These are phyloP conservation scores for Acanthamoeba royreba DNA, from an alignment of 208 protist species.

Conservation along the genomic window DNA sequence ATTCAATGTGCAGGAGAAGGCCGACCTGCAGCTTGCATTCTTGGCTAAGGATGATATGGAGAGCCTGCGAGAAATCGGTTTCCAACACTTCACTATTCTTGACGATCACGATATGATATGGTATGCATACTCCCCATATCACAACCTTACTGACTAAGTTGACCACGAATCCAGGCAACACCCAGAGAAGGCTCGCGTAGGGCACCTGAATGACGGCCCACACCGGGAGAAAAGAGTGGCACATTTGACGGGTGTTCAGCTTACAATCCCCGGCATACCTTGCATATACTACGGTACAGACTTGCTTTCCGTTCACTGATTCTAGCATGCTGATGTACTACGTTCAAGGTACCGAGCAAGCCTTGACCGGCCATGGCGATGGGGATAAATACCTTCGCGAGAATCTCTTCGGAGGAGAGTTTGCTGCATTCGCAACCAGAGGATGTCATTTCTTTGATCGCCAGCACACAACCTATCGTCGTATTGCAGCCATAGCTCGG, in stretches of 20 bases:
- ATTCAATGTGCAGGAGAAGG: not conserved
- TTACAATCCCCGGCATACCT: not conserved
- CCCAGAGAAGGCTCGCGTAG: not conserved
- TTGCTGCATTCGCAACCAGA: not conserved
- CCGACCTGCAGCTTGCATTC: not conserved
- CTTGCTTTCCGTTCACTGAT: too few species aligned
- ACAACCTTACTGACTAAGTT: not conserved
- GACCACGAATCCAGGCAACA: not conserved
- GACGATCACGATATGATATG: slow-evolving; percentile 19
- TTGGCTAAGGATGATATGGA: not conserved
- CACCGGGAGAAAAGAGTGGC: not conserved
- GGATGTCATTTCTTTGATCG: not conserved
- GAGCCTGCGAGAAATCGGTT: not conserved
- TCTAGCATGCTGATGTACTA: too few species aligned
- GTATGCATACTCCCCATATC: not conserved
- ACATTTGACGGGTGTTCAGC: not conserved
- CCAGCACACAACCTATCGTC: not conserved
- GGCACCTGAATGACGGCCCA: not conserved
- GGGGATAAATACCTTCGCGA: not conserved
- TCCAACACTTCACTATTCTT: not conserved
- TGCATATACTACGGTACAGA: slow-evolving; percentile 8
- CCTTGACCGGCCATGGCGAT: not conserved
- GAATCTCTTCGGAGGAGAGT: not conserved
- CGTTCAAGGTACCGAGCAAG: too few species aligned
- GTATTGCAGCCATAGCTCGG: not conserved